A percentile compares a stretch with the other conserved stretches of the same genome.
Evolutionary conservation across 192 early-diverging fungal genomes (phyloP).

Genomic region (Mortierella antarctica): DNA sequence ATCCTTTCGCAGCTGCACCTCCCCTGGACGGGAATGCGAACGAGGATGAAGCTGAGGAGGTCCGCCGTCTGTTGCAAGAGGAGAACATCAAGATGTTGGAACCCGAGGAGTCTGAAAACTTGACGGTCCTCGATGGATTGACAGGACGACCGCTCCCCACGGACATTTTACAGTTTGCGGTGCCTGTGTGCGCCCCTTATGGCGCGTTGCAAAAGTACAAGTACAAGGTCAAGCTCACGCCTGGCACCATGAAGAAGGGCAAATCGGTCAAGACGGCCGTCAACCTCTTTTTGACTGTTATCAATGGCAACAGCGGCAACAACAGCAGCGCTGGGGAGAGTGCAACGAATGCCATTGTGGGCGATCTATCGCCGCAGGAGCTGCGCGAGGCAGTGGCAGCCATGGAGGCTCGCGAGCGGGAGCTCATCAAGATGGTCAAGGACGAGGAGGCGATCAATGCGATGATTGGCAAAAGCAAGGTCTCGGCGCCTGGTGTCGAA

Average conservation of each 20-base stretch:
- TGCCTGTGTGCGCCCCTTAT: conserved; percentile 97
- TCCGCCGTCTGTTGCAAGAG: conserved; percentile 65
- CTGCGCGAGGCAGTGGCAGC: conserved; percentile 52
- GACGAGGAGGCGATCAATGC: conserved; percentile 85
- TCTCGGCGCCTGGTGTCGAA: conserved; percentile 81
- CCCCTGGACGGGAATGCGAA: conserved; percentile 15
- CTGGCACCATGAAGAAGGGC: conserved; percentile 92
- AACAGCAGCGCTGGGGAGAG: conserved; percentile 23
- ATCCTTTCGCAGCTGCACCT: conserved; percentile 11
- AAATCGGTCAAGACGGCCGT: conserved; percentile 70
- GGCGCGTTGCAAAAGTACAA: conserved; percentile 85
- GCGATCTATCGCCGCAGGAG: conserved; percentile 56
- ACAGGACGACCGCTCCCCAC: conserved; percentile 81
- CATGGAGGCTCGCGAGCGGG: conserved; percentile 69
- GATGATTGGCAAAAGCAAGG: conserved; percentile 91
- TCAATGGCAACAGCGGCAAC: conserved; percentile 8
- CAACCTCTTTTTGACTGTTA: conserved; percentile 45
- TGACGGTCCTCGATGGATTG: conserved; percentile 81
- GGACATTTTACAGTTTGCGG: conserved; percentile 85
- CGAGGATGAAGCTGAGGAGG: conserved; percentile 56
- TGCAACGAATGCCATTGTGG: conserved; percentile 7
- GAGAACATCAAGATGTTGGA: conserved; percentile 69
- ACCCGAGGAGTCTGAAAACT: conserved; percentile 62
- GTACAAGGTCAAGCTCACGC: conserved; percentile 94
- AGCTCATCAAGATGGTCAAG: conserved; percentile 84